Evolutionary conservation across 371 early-diverging fungal genomes (phyloP), one percentile per base, ranked within the genome.

Genomic region (Circinella umbellata): DNA sequence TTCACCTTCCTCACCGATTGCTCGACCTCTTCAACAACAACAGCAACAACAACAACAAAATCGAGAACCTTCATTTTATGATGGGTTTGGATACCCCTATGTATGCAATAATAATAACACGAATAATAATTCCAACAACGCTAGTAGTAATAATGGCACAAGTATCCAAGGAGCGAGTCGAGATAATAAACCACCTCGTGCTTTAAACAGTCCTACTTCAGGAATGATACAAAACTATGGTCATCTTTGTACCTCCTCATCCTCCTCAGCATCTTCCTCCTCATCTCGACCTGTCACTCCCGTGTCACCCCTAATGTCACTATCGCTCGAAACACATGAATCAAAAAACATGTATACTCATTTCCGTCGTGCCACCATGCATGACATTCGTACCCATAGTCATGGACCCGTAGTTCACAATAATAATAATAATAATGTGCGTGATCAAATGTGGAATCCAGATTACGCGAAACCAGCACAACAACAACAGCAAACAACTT

Each of bases 271-370:
- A 57, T 57, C 57, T 57, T 57, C 57, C 48, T 67, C 68, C 17
- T 47, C 68, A 15, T 61, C 61, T 27, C 60, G 68, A 53, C 68
- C 68, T 47, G 54, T 67, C 61, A 67, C 68, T 61, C 68, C 68
- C 18, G 61, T 67, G 38, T 67, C 68, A 18, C 68, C 68, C 68
- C 61, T 67, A 34, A 67, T 49, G 68, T 48, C 54, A 13, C 47
- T 49, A 27, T 54, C 49, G 27, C 42, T 51, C 39, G 68, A 53
- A 13, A 9, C 35, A 27, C 57, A 61, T 39, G 61, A 67, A 57
- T 57, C 57, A n/a, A 57, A 57, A 57, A 57, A 57, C 57, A 57
- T 57, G 57, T 57, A 57, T n/a, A 57, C 11, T 27, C 18, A 57
- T 57, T 57, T 27, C 35, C 57, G 57, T 27, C 57, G 57, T 34